phyloP scores from a whole-genome alignment of 2,329 filamentous ascomycete species.

The Phoma herbarum region DNA sequence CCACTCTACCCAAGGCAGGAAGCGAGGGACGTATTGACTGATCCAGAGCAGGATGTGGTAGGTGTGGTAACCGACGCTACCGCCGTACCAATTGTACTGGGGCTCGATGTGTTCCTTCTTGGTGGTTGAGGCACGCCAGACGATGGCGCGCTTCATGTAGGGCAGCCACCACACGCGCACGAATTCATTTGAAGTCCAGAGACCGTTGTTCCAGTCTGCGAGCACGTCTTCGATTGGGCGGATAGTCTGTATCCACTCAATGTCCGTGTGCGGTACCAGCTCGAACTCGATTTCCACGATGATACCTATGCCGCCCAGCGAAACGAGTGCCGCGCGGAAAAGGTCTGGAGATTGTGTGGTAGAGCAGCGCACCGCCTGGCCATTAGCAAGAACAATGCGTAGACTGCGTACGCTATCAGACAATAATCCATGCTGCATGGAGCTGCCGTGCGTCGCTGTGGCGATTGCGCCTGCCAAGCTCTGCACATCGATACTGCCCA shows the following conservation, averaged over 20 bases:
- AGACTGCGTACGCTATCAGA: slow-evolving; percentile 79
- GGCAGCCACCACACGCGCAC: slow-evolving; percentile 98
- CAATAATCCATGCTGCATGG: slow-evolving; percentile 81
- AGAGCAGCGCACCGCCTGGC: slow-evolving; percentile 75
- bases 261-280: slow-evolving; percentile 80
- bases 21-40: slow-evolving; percentile 77
- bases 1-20: slow-evolving; percentile 91
- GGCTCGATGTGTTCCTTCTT: slow-evolving; percentile 67
- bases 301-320: slow-evolving; percentile 88
- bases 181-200: slow-evolving; percentile 89
- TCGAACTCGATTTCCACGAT: slow-evolving; percentile 88
- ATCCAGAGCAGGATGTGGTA: slow-evolving; percentile 92
- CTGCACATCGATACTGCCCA: slow-evolving; percentile 95
- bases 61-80: slow-evolving; percentile 81
- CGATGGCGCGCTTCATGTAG: slow-evolving; percentile 84
- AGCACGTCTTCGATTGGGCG: slow-evolving; percentile 75
- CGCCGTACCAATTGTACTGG: slow-evolving; percentile 79
- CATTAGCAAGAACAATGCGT: slow-evolving; percentile 83
- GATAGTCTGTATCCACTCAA: slow-evolving; percentile 85
- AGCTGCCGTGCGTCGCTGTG: slow-evolving; percentile 93
- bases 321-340: slow-evolving; percentile 87
- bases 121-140: slow-evolving; percentile 88
- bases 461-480: slow-evolving; percentile 91
- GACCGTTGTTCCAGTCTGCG: slow-evolving; percentile 71
- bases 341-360: slow-evolving; percentile 74